Evolutionary conservation across 2,329 filamentous ascomycete species (phyloP).

Genomic region (Apiospora malaysiana): DNA sequence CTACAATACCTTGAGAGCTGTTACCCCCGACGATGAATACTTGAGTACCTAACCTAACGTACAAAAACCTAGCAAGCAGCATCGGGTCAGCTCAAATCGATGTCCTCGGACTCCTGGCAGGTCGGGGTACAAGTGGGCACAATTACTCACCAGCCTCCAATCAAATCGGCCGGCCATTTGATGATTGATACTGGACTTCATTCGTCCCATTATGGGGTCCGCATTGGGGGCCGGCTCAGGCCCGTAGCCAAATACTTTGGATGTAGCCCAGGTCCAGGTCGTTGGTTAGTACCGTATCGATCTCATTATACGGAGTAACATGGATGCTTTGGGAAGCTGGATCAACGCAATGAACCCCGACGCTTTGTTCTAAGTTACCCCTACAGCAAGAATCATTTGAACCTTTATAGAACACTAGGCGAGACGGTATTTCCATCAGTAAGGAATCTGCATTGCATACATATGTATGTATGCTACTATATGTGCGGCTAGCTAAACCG

Average conservation of each 20-base stretch:
- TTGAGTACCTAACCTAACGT: too few relatives aligned
- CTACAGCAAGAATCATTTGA: not conserved
- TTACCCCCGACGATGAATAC: too few relatives aligned
- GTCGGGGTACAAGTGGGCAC: constrained; percentile 15
- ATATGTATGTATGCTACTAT: too few relatives aligned
- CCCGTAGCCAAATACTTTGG: not conserved
- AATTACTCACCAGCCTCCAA: not conserved
- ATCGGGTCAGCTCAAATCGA: not conserved
- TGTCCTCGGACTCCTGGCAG: not conserved
- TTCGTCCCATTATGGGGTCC: constrained; percentile 4
- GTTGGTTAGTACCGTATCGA: too few relatives aligned
- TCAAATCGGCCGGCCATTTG: not conserved
- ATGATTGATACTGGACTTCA: not conserved
- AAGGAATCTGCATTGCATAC: not conserved
- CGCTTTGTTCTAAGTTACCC: not conserved
- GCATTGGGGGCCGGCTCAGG: not conserved
- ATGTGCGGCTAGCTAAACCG: not conserved
- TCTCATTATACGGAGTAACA: too few relatives aligned
- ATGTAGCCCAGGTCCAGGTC: not conserved
- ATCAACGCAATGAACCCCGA: not conserved
- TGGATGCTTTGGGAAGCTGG: too few relatives aligned
- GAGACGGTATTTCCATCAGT: not conserved
- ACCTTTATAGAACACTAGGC: not conserved
- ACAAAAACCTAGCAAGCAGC: too few relatives aligned
- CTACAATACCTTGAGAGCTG: not conserved